These are phyloP conservation scores for Panaeolus cyanescens DNA, from an alignment of 768 basidiomycete species.

Conservation along the genomic window DNA sequence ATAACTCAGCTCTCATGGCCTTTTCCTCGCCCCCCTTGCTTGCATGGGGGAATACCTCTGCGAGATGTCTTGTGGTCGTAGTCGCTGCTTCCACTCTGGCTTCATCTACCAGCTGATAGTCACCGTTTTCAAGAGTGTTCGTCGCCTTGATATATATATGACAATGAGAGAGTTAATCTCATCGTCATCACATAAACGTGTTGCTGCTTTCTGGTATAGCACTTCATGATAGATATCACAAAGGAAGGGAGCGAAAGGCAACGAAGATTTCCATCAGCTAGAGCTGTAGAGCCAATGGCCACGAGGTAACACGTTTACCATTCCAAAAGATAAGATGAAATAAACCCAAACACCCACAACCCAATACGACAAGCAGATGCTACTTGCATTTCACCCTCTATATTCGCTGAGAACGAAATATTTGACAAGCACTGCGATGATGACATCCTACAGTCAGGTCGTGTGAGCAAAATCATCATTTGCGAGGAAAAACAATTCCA, in stretches of 20 bases:
- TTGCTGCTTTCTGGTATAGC: neutral
- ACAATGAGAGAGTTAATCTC: too few relatives aligned
- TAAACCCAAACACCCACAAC: neutral
- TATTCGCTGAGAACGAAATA: neutral
- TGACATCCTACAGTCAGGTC: neutral
- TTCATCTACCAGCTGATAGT: too few relatives aligned
- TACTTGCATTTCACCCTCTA: neutral
- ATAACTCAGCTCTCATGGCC: too few relatives aligned
- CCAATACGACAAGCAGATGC: neutral
- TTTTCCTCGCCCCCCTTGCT: too few relatives aligned
- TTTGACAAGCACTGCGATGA: neutral
- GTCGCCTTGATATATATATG: too few relatives aligned
- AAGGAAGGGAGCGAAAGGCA: neutral
- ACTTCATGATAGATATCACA: neutral
- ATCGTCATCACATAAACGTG: neutral
- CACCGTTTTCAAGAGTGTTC: too few relatives aligned
- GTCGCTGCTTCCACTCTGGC: too few relatives aligned
- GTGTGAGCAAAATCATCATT: neutral
- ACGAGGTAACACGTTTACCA: neutral
- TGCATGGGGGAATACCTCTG: too few relatives aligned
- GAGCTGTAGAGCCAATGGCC: neutral
- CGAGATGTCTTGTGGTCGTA: too few relatives aligned
- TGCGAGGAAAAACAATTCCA: neutral
- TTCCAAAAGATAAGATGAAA: neutral
- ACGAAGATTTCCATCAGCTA: neutral